These are phyloP conservation scores for Aspergillus unguis DNA, from an alignment of 2,329 filamentous ascomycete species.

Conservation along the genomic window DNA sequence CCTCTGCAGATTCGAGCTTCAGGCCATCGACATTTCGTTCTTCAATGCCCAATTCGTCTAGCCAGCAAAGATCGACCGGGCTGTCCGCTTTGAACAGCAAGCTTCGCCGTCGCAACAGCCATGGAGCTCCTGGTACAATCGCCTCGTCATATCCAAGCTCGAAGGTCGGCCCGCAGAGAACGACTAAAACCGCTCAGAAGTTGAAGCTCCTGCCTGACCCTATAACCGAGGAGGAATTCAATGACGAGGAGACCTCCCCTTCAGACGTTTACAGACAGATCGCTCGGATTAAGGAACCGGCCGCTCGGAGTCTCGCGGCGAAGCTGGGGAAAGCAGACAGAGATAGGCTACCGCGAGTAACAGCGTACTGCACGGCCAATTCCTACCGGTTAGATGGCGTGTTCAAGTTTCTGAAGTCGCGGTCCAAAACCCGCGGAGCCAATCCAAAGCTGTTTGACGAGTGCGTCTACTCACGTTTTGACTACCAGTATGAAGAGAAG, in stretches of 20 bases:
- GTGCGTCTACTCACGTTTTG: conserved; percentile 94
- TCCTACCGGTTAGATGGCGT: conserved; percentile 86
- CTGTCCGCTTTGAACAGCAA: conserved; percentile 83
- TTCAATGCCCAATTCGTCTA: conserved; percentile 30
- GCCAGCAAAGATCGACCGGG: conserved; percentile 52
- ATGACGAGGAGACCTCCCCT: conserved; percentile 79
- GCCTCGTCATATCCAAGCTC: conserved; percentile 43
- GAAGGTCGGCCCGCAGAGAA: conserved; percentile 92
- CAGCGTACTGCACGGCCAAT: conserved; percentile 93
- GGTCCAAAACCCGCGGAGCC: conserved; percentile 70
- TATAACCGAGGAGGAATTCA: conserved; percentile 71
- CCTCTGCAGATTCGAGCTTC: conserved; percentile 41
- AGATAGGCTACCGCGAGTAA: conserved; percentile 81
- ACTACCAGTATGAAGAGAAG: conserved; percentile 60
- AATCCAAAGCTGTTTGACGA: conserved; percentile 94
- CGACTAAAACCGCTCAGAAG: conserved; percentile 93
- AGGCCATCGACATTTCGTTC: conserved; percentile 40
- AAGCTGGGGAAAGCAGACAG: conserved; percentile 90
- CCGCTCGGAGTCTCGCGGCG: conserved; percentile 85
- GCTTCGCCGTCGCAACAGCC: conserved; percentile 79
- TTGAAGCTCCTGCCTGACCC: conserved; percentile 94
- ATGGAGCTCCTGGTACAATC: conserved; percentile 57
- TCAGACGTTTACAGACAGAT: conserved; percentile 97
- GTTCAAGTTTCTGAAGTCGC: conserved; percentile 86
- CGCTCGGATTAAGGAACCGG: conserved; percentile 95